A percentile compares a stretch with the other conserved stretches of the same genome.
phyloP scores from a whole-genome alignment of 2,329 filamentous ascomycete species.

The Scorias spongiosa region DNA sequence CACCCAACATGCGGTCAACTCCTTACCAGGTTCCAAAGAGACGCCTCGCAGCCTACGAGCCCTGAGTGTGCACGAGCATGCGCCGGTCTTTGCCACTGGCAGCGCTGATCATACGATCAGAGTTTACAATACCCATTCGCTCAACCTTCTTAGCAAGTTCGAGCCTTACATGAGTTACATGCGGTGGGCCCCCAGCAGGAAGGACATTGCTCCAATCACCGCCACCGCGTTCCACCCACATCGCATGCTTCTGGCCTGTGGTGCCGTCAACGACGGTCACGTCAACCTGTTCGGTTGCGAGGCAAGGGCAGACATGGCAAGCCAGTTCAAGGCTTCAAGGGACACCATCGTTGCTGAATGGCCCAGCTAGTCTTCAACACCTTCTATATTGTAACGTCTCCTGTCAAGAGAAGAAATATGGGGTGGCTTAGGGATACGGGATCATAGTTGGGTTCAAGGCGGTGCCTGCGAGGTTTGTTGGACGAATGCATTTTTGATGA shows the following conservation, averaged over 20 bases:
- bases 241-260: conserved; percentile 75
- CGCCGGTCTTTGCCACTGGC: conserved; percentile 90
- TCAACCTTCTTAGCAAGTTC: conserved; percentile 55
- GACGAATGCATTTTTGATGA: no score
- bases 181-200: conserved; percentile 23
- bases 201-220: conserved; percentile 66
- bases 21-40: conserved; percentile 47
- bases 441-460: no score
- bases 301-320: not conserved
- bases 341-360: not conserved
- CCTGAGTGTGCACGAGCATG: conserved; percentile 85
- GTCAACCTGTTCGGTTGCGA: conserved; percentile 59
- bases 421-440: no score
- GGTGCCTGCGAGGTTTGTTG: no score
- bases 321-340: not conserved
- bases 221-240: conserved; percentile 92
- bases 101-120: conserved; percentile 79
- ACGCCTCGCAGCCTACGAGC: conserved; percentile 41
- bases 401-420: no score
- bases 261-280: conserved; percentile 73
- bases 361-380: not conserved
- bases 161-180: conserved; percentile 66
- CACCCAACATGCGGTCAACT: conserved; percentile 26
- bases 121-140: conserved; percentile 67
- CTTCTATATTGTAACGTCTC: no score